Evolutionary conservation across 495 filamentous ascomycete genomes (phyloP).

Genomic region (Poronia punctata): DNA sequence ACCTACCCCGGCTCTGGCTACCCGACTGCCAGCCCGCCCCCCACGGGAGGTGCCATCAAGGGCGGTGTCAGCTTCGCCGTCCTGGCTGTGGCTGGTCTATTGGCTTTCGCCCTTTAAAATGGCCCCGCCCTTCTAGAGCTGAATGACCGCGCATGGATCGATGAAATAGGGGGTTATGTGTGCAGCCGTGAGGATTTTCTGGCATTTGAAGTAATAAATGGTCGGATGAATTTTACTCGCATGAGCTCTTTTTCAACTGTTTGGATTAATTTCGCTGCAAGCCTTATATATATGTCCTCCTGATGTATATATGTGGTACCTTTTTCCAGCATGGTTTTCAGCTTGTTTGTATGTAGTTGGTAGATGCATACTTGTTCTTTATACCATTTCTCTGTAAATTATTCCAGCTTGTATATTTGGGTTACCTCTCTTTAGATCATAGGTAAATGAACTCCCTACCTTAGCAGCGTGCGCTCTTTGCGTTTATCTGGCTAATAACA

Average conservation of each 20-base stretch:
- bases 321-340: slow-evolving; percentile 1
- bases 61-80: slow-evolving; percentile 25
- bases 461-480: too few species aligned
- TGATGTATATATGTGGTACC: slow-evolving; percentile 6
- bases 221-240: background rate
- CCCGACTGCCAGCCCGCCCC: background rate
- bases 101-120: slow-evolving; percentile 24
- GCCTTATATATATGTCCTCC: slow-evolving; percentile 4
- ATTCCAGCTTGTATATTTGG: background rate
- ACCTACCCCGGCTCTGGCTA: slow-evolving; percentile 1
- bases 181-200: background rate
- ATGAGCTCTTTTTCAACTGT: background rate
- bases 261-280: background rate
- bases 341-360: slow-evolving; percentile 7
- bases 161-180: background rate
- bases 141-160: slow-evolving; percentile 1
- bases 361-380: slow-evolving; percentile 1
- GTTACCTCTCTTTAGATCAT: too few species aligned
- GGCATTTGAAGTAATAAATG: slow-evolving; percentile 1
- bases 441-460: too few species aligned
- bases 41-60: slow-evolving; percentile 16
- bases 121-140: background rate
- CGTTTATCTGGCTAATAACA: too few species aligned
- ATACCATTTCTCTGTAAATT: background rate
- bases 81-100: slow-evolving; percentile 21